Conservation (phyloP, 1,139 yeast species). For the Pichia sp. region DNA sequence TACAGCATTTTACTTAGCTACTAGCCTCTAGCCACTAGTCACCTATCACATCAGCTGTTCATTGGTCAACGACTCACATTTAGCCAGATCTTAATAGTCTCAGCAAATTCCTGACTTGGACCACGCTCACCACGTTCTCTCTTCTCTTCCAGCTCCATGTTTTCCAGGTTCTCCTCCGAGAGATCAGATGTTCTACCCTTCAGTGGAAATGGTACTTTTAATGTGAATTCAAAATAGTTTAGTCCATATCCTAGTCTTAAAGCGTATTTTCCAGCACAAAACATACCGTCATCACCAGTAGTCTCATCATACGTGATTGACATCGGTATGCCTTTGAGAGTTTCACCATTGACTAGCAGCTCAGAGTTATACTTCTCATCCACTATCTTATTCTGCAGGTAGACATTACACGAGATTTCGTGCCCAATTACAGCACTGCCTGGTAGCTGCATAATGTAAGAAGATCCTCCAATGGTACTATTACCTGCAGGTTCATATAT, state of each 20-base stretch:
- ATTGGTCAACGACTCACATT: conserved; percentile 11
- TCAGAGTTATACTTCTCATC: conserved; percentile 23
- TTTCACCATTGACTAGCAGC: conserved; percentile 22
- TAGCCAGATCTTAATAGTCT: conserved; percentile 20
- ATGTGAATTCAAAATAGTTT: conserved; percentile 24
- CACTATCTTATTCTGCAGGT: conserved; percentile 18
- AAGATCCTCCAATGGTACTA: conserved; percentile 18
- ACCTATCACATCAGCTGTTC: not conserved
- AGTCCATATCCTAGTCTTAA: conserved; percentile 26
- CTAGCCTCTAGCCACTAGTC: no score
- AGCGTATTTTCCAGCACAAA: conserved; percentile 25
- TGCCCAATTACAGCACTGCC: conserved; percentile 20
- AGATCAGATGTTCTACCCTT: conserved; percentile 2
- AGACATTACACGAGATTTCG: conserved; percentile 20
- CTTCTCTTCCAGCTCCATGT: conserved; percentile 3
- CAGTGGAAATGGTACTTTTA: conserved; percentile 23
- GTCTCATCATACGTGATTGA: conserved; percentile 18
- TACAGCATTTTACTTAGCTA: no score
- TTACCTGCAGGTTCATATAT: conserved; percentile 21
- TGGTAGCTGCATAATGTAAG: conserved; percentile 21
- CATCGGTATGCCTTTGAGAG: conserved; percentile 20
- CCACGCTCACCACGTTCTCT: conserved; percentile 2
- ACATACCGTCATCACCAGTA: conserved; percentile 15
- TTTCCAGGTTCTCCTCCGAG: conserved; percentile 6
- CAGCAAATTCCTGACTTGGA: conserved; percentile 12